Evolutionary conservation across 2,329 filamentous ascomycete genomes (phyloP), one percentile per base, ranked within the genome.

Genomic region (Blastomyces percursus): DNA sequence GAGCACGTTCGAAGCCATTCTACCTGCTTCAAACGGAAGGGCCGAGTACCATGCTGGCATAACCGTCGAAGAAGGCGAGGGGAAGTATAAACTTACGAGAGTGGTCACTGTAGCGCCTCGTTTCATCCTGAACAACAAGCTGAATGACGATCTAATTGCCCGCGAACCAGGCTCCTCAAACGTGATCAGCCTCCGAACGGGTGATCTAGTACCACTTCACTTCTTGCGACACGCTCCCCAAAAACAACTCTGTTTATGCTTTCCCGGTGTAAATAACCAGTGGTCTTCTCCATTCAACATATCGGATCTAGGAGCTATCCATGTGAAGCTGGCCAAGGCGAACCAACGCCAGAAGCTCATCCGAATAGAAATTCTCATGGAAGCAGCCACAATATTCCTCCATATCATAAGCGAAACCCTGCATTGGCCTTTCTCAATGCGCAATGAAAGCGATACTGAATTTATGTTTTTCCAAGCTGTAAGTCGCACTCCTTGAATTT

Each of bases 261-360:
- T 95, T 73, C 90, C 92, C 0, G 94, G 93, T 0, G 85, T 96
- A 55, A 95, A 96, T 76, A 96, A 96, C 71, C 91, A 94, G 68
- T 99, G 94, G 94, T 96, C 93, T 0, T 94, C 94, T 14, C 92
- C 94, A 0, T 96, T 99, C 80, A 96, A 96, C 72, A 96, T 99
- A 70, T 92, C 92, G 0, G 94, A 97, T 71, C 82, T 97, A 52
- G 94, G 94, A 24, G 95, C 88, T 16, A 88, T 91, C 0, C 91
- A 99, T 73, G 84, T 99, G 74, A 99, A 99, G 77, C 84, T 99
- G 63, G 90, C 93, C 24, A 96, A 92, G 75, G 85, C 88, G 51
- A 91, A 91, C 16, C 90, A 96, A 75, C 85, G 92, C 48, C 95
- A 99, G 73, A 88, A 87, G 66, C 83, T 99, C 11, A 84, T 97